Conservation (phyloP, 2,329 filamentous ascomycete species). For the Pyricularia sp. region DNA sequence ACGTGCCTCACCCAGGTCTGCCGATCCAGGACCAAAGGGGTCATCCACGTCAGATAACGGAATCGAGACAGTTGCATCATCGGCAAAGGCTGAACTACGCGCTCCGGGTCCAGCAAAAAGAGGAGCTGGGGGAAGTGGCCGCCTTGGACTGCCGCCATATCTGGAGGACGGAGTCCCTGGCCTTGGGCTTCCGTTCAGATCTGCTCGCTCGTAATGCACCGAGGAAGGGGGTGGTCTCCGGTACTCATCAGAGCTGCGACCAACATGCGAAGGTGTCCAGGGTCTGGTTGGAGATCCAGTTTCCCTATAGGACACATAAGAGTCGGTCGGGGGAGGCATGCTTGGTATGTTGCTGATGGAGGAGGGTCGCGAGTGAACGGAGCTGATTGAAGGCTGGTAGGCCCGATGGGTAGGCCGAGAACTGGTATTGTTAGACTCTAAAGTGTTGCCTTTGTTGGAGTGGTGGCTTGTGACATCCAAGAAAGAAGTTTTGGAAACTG, state of each 20-base stretch:
- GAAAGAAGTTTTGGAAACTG: background rate
- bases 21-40: slow-evolving; percentile 51
- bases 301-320: slow-evolving; percentile 44
- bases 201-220: slow-evolving; percentile 69
- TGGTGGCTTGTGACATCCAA: background rate
- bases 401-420: slow-evolving; percentile 28
- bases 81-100: slow-evolving; percentile 40
- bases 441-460: slow-evolving; percentile 19
- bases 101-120: slow-evolving; percentile 43
- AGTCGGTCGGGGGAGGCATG: slow-evolving; percentile 45
- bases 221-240: slow-evolving; percentile 59
- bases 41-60: slow-evolving; percentile 54
- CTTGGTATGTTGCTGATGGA: slow-evolving; percentile 45
- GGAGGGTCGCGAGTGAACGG: slow-evolving; percentile 28
- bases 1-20: slow-evolving; percentile 40
- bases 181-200: slow-evolving; percentile 78
- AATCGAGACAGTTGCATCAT: slow-evolving; percentile 61
- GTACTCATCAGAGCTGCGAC: slow-evolving; percentile 44
- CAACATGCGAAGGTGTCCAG: slow-evolving; percentile 37
- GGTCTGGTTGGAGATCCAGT: slow-evolving; percentile 39
- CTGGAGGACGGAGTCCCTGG: slow-evolving; percentile 82
- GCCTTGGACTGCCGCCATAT: slow-evolving; percentile 76
- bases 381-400: slow-evolving; percentile 42
- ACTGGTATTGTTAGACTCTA: slow-evolving; percentile 29
- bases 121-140: slow-evolving; percentile 79